These are phyloP conservation scores for Cyberlindnera subsufficiens DNA, from an alignment of 805 yeast species.

Conservation along the genomic window DNA sequence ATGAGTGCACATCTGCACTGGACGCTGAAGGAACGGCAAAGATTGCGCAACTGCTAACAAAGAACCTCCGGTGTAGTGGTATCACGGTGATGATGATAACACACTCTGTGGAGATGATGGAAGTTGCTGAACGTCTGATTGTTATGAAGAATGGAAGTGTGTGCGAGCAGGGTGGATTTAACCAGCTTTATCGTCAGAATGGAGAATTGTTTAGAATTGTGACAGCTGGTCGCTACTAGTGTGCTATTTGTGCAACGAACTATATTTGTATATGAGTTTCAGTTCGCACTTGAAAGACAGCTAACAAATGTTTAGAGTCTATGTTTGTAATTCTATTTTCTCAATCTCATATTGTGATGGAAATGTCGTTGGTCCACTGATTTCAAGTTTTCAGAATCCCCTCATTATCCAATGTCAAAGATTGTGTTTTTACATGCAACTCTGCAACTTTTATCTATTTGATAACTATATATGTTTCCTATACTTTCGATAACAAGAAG, in stretches of 20 bases:
- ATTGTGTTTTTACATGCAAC: slow-evolving; percentile 16
- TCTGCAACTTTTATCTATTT: slow-evolving; percentile 37
- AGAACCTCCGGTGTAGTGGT: slow-evolving; percentile 29
- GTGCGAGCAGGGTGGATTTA: slow-evolving; percentile 38
- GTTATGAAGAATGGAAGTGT: slow-evolving; percentile 44
- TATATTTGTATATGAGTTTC: neutral
- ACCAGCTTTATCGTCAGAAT: slow-evolving; percentile 18
- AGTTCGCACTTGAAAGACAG: neutral
- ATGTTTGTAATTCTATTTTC: slow-evolving; percentile 43
- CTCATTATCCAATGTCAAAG: slow-evolving; percentile 50
- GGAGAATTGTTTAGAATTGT: slow-evolving; percentile 29
- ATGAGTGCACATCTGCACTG: slow-evolving; percentile 86
- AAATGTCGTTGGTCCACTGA: slow-evolving; percentile 68
- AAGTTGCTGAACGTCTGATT: slow-evolving; percentile 44
- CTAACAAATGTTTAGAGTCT: neutral
- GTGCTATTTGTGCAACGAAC: neutral
- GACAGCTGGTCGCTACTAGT: slow-evolving; percentile 16
- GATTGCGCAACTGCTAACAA: slow-evolving; percentile 44
- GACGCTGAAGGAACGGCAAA: slow-evolving; percentile 55
- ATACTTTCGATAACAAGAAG: slow-evolving; percentile 34
- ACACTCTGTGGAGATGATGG: slow-evolving; percentile 67
- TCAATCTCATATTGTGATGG: slow-evolving; percentile 65
- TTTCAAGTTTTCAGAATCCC: slow-evolving; percentile 53
- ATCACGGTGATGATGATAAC: slow-evolving; percentile 60
- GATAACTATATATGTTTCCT: slow-evolving; percentile 23